phyloP scores from a whole-genome alignment of 371 early-diverging fungal genomes.

The Syncephalastrum racemosum region DNA sequence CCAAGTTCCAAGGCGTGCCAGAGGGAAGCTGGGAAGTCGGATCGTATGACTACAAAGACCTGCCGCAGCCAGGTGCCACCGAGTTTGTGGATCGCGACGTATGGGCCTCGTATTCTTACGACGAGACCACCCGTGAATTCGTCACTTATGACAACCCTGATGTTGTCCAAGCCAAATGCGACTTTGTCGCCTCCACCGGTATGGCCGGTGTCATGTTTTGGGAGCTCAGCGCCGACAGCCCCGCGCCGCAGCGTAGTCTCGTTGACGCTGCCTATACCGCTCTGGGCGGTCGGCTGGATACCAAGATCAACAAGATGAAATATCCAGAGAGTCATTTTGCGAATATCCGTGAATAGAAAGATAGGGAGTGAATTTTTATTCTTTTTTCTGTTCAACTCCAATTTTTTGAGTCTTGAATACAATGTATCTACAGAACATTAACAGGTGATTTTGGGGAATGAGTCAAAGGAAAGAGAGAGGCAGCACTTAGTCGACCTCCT shows the following conservation, averaged over 20 bases:
- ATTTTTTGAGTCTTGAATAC: no score
- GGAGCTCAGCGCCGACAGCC: constrained; percentile 70
- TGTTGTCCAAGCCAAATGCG: constrained; percentile 69
- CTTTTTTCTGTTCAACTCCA: no score
- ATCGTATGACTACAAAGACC: constrained; percentile 70
- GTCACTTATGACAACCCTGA: constrained; percentile 82
- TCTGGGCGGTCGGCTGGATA: constrained; percentile 40
- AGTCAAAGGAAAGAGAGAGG: no score
- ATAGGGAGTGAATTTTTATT: no score
- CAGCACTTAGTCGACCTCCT: constrained; percentile 88
- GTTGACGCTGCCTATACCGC: constrained; percentile 38
- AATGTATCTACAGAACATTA: no score
- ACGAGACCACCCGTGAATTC: constrained; percentile 60
- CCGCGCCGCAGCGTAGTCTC: constrained; percentile 30
- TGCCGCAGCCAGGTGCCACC: constrained; percentile 66
- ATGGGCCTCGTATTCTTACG: constrained; percentile 78
- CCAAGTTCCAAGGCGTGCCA: constrained; percentile 62
- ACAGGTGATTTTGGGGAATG: no score
- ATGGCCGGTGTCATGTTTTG: constrained; percentile 88
- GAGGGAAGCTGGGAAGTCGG: constrained; percentile 85
- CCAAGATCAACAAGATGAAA: no score
- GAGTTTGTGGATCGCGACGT: constrained; percentile 69
- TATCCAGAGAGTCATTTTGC: no score
- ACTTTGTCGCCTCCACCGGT: constrained; percentile 60
- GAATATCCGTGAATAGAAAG: no score